Conservation (phyloP, 1,284 basidiomycete species). For the Meira nashicola region DNA sequence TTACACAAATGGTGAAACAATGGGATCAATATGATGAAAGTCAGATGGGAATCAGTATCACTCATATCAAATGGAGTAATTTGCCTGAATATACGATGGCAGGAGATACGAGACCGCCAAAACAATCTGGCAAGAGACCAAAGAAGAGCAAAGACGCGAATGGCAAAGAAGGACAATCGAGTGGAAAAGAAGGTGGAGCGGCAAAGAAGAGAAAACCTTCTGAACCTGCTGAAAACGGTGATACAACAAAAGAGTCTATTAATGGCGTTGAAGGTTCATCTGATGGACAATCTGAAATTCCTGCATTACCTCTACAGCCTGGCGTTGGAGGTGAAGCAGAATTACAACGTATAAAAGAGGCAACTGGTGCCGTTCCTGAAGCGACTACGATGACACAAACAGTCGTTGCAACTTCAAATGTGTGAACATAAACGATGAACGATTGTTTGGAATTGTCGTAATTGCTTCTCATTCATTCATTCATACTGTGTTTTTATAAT, state of each 20-base stretch:
- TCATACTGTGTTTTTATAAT: too few species aligned
- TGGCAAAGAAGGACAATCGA: not conserved
- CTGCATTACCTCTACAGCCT: slow-evolving; percentile 9
- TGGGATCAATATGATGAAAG: slow-evolving; percentile 94
- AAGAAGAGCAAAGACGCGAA: slow-evolving; percentile 6
- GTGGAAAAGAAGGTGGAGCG: not conserved
- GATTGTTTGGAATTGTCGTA: too few species aligned
- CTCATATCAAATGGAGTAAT: slow-evolving; percentile 82
- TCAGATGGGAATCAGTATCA: slow-evolving; percentile 88
- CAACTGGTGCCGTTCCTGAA: slow-evolving; percentile 6
- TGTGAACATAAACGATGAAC: too few species aligned
- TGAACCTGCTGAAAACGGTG: not conserved
- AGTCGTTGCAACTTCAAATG: too few species aligned
- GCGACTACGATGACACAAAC: not conserved
- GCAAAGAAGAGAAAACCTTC: slow-evolving; percentile 12
- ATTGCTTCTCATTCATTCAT: too few species aligned
- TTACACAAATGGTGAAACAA: slow-evolving; percentile 86
- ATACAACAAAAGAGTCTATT: not conserved
- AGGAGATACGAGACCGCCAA: slow-evolving; percentile 55
- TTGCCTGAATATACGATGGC: slow-evolving; percentile 78
- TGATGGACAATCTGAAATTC: not conserved
- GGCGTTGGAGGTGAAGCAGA: not conserved
- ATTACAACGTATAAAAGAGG: slow-evolving; percentile 4
- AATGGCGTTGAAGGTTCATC: not conserved
- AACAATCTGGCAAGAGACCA: slow-evolving; percentile 1